Evolutionary conservation across 2,329 filamentous ascomycete species (phyloP).

Genomic region (Scedosporium aurantiacum): DNA sequence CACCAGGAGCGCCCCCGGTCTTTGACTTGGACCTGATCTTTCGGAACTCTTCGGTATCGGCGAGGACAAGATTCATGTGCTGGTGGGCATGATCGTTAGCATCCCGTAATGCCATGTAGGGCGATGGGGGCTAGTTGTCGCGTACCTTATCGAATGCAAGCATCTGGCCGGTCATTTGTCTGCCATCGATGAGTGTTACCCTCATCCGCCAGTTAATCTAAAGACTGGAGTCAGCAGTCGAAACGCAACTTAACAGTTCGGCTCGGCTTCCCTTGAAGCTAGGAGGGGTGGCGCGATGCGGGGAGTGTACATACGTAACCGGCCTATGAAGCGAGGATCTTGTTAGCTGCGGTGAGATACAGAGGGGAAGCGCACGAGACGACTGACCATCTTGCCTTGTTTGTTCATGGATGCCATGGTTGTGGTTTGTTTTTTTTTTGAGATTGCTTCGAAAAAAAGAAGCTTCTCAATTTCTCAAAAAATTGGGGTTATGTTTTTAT

Average conservation of each 20-base stretch:
- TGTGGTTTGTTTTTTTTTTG: slow-evolving; percentile 20
- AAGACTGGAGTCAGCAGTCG: not conserved
- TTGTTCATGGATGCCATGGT: slow-evolving; percentile 64
- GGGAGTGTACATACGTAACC: slow-evolving; percentile 48
- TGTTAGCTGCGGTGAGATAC: slow-evolving; percentile 3
- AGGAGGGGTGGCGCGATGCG: not conserved
- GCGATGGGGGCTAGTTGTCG: not conserved
- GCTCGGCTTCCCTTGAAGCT: not conserved
- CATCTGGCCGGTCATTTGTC: slow-evolving; percentile 97
- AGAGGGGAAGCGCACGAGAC: slow-evolving; percentile 15
- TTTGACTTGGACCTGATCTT: slow-evolving; percentile 81
- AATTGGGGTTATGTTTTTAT: slow-evolving; percentile 15
- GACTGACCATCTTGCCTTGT: slow-evolving; percentile 97
- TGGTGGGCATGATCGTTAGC: slow-evolving; percentile 22
- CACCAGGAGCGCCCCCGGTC: slow-evolving; percentile 49
- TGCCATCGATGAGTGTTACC: slow-evolving; percentile 85
- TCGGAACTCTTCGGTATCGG: slow-evolving; percentile 96
- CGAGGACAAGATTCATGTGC: slow-evolving; percentile 99
- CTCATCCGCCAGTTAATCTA: slow-evolving; percentile 99
- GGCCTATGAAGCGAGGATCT: slow-evolving; percentile 34
- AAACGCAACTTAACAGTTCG: not conserved
- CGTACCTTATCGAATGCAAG: slow-evolving; percentile 92
- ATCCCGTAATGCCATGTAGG: not conserved
- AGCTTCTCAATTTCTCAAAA: slow-evolving; percentile 17
- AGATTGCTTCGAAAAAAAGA: slow-evolving; percentile 10